Evolutionary conservation across 2,329 filamentous ascomycete genomes (phyloP), one percentile per base, ranked within the genome.

Genomic region (Diaporthe vexans): DNA sequence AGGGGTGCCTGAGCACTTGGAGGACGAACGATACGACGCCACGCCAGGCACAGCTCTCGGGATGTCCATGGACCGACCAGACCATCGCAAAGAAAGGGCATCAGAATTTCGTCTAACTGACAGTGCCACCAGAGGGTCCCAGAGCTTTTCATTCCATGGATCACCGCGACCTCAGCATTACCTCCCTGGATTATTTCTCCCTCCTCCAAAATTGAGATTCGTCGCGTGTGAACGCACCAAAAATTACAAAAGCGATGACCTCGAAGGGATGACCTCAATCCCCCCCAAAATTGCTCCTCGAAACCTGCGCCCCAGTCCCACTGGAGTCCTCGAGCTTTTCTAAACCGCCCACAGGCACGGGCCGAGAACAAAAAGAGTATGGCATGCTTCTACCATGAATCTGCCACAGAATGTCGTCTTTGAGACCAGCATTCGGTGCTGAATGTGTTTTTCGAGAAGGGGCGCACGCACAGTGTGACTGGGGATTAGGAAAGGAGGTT

Each of bases 401-500:
- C 40, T 43, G 15, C 13, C 40, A 43, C 68, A 21, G n/a, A 59
- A 37, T 40, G 8, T 11, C 21, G 29, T 37, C 56, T 1, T 51
- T 19, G 24, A 59, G 15, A n/a, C 17, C 24, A 59, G 11, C 13
- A 6, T 48, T 21, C 15, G 11, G 26, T 9, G 10, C 56, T n/a
- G 15, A 24, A 9, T 40, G 8, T 40, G 56, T 9, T 33, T n/a
- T 37, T 17, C 6, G 40, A 37, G 43, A n/a, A 51, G 26, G n/a
- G n/a, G n/a, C n/a, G 29, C n/a, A 24, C 65, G 61, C 51, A 57
- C 40, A 59, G 35, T 70, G 71, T 33, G 40, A 26, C 33, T 51
- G 33, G 37, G 19, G 11, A 24, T 69, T 71, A 78, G 26, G 74
- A 75, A 43, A 79, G 73, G 51, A 87, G 78, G 17, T 78, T 73